Conservation (phyloP, 2,329 filamentous ascomycete genomes). For the Ceratocystis albifundus region DNA sequence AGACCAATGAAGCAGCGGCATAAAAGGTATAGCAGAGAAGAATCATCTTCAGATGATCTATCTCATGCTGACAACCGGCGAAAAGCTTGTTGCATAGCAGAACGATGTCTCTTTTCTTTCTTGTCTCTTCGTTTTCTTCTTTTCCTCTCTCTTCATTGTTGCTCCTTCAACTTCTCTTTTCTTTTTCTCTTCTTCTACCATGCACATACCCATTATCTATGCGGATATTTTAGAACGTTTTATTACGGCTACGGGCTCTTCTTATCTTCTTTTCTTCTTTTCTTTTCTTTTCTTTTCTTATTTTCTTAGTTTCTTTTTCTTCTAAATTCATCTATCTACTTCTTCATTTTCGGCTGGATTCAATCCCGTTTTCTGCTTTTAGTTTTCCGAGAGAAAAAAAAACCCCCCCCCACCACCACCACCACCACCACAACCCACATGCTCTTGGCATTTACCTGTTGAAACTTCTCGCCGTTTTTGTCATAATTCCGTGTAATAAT, state of each 20-base stretch:
- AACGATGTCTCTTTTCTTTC: too few relatives aligned
- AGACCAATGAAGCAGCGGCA: background rate
- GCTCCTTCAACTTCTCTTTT: conserved; percentile 15
- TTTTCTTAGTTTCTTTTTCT: conserved; percentile 10
- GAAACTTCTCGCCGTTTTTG: background rate
- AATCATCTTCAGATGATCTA: background rate
- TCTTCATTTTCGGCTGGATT: conserved; percentile 22
- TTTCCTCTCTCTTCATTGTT: background rate
- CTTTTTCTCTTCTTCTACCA: conserved; percentile 1
- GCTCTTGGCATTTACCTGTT: background rate
- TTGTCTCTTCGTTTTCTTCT: too few relatives aligned
- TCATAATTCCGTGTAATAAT: background rate
- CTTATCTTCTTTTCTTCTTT: too few relatives aligned
- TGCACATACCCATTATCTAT: background rate
- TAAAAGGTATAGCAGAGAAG: background rate
- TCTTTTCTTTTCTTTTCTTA: conserved; percentile 13
- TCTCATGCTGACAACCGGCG: background rate
- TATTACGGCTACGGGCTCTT: conserved; percentile 3
- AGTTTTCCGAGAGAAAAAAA: background rate
- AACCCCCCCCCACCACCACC: too few relatives aligned
- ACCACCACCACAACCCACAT: too few relatives aligned
- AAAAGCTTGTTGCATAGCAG: too few relatives aligned
- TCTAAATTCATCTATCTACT: conserved; percentile 20
- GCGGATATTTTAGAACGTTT: conserved; percentile 2
- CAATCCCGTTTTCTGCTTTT: conserved; percentile 20